A percentile compares a stretch with the other conserved stretches of the same genome.
Evolutionary conservation across 148 eudicot species (phyloP).

Genomic region (Spergularia bocconei): DNA sequence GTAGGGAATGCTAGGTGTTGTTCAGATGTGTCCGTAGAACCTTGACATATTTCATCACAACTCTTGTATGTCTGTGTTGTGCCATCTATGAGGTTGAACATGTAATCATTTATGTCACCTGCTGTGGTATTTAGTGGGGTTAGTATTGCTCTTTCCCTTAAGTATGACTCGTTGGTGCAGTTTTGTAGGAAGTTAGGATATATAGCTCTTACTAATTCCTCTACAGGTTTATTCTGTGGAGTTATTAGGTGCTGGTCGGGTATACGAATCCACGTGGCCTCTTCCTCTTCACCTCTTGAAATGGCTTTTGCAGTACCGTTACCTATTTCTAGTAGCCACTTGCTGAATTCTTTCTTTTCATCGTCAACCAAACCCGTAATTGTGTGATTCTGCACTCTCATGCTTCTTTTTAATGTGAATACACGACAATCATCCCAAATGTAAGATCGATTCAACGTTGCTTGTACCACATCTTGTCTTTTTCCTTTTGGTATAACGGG

Average conservation of each 20-base stretch:
- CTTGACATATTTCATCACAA: neutral
- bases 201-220: neutral
- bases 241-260: neutral
- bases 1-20: neutral
- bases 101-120: constrained; percentile 12
- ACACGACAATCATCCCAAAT: neutral
- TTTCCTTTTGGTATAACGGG: neutral
- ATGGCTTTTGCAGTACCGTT: neutral
- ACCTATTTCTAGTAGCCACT: neutral
- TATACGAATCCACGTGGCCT: constrained; percentile 1
- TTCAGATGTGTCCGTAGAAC: neutral
- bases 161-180: neutral
- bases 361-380: neutral
- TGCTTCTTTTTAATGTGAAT: neutral
- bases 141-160: neutral
- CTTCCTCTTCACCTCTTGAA: neutral
- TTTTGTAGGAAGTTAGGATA: neutral
- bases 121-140: constrained; percentile 6
- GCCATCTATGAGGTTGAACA: neutral
- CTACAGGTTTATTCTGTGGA: too few species aligned
- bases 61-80: neutral
- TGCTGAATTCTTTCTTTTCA: neutral
- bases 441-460: neutral
- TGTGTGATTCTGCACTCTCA: neutral
- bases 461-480: neutral